phyloP scores from a whole-genome alignment of 495 filamentous ascomycete species.

The Lasiosphaeriaceae sp. region DNA sequence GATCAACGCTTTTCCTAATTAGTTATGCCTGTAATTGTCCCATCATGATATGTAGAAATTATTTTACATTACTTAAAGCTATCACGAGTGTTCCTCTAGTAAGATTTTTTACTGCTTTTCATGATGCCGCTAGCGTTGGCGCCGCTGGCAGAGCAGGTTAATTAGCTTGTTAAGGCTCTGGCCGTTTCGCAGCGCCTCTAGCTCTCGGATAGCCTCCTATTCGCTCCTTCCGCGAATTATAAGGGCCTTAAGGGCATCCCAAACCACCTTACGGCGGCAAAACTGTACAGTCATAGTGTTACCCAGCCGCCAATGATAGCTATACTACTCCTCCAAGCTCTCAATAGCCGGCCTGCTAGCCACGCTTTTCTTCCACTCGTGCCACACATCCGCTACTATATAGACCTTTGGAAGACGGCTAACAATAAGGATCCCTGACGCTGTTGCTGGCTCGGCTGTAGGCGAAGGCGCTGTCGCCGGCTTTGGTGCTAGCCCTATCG shows the following conservation, averaged over 20 bases:
- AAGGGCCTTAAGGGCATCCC: conserved; percentile 3
- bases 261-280: conserved; percentile 3
- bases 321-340: conserved; percentile 1
- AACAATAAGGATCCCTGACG: conserved; percentile 1
- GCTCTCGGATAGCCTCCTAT: conserved; percentile 1
- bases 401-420: neutral
- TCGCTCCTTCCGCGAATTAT: conserved; percentile 1
- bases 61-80: neutral
- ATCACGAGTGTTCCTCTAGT: neutral
- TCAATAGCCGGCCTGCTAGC: neutral
- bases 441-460: too few species aligned
- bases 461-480: too few species aligned
- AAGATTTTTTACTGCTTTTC: neutral
- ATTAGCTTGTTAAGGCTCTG: conserved; percentile 4
- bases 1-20: conserved; percentile 4
- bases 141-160: neutral
- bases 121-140: neutral
- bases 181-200: conserved; percentile 1
- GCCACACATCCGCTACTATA: conserved; percentile 1
- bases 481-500: neutral
- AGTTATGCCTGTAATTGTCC: conserved; percentile 2
- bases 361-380: conserved; percentile 1
- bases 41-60: too few species aligned
- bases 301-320: neutral
- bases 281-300: conserved; percentile 3